Conservation (phyloP, 805 yeast genomes). For the Yamadazyma paraphyllophila region DNA sequence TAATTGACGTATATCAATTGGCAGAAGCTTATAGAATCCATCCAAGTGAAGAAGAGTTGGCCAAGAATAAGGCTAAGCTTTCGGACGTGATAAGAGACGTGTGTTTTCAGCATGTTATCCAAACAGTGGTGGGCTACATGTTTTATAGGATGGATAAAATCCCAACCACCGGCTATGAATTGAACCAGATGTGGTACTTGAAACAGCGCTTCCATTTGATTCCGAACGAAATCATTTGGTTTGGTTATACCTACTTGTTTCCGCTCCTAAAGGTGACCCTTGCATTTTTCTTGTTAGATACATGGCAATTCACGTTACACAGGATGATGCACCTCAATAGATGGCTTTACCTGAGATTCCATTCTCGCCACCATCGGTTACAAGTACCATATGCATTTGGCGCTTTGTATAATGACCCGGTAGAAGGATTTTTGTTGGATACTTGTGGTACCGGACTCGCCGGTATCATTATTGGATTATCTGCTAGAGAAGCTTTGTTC, state of each 20-base stretch:
- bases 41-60: conserved; percentile 79
- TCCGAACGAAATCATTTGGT: conserved; percentile 50
- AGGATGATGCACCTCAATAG: conserved; percentile 84
- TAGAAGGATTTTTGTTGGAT: conserved; percentile 91
- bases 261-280: conserved; percentile 53
- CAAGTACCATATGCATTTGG: conserved; percentile 98
- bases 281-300: conserved; percentile 78
- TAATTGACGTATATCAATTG: conserved; percentile 69
- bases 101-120: conserved; percentile 78
- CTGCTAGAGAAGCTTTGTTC: conserved; percentile 73
- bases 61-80: conserved; percentile 72
- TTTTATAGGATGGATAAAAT: conserved; percentile 56
- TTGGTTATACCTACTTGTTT: conserved; percentile 60
- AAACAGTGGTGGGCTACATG: conserved; percentile 63
- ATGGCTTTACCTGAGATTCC: conserved; percentile 73
- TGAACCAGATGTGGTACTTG: conserved; percentile 45
- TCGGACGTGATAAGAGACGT: conserved; percentile 78
- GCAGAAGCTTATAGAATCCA: conserved; percentile 88
- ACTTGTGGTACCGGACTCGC: conserved; percentile 91
- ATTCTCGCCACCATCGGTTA: conserved; percentile 90
- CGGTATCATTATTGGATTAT: conserved; percentile 54
- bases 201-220: conserved; percentile 37
- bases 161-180: conserved; percentile 53
- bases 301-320: conserved; percentile 95
- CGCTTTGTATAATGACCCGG: conserved; percentile 90